Evolutionary conservation across 306 rosid genomes (phyloP).

Genomic region (Corylus americana): DNA sequence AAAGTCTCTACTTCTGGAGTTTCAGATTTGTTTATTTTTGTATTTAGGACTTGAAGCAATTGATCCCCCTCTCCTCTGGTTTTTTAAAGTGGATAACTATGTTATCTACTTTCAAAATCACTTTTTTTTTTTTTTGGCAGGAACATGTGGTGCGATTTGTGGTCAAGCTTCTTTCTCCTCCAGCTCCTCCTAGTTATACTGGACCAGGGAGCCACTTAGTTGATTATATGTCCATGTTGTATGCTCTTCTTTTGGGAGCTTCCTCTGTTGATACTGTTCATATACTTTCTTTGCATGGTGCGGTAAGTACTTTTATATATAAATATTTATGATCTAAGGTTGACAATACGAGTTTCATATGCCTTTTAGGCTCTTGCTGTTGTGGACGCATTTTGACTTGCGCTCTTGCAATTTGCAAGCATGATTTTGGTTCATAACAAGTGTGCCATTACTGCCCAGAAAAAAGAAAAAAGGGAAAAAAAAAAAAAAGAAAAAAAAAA

Average conservation of each 20-base stretch:
- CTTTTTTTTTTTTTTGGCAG: conserved; percentile 44
- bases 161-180: conserved; percentile 69
- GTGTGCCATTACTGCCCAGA: background rate
- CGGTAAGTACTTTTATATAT: conserved; percentile 48
- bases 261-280: conserved; percentile 66
- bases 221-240: conserved; percentile 57
- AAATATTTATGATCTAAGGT: conserved; percentile 5
- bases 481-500: too few species aligned
- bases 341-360: conserved; percentile 9
- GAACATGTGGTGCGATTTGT: conserved; percentile 71
- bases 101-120: background rate
- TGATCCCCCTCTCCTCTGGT: conserved; percentile 7
- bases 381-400: background rate
- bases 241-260: conserved; percentile 61
- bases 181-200: conserved; percentile 43
- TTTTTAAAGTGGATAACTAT: conserved; percentile 2
- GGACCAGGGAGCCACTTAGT: conserved; percentile 56
- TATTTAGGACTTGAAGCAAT: conserved; percentile 17
- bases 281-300: conserved; percentile 72
- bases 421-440: background rate
- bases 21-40: conserved; percentile 16
- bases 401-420: background rate
- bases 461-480: too few species aligned
- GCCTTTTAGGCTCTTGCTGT: conserved; percentile 20
- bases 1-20: conserved; percentile 21